phyloP scores from a whole-genome alignment of 139 green algal species.

The Volvox reticuliferus region DNA sequence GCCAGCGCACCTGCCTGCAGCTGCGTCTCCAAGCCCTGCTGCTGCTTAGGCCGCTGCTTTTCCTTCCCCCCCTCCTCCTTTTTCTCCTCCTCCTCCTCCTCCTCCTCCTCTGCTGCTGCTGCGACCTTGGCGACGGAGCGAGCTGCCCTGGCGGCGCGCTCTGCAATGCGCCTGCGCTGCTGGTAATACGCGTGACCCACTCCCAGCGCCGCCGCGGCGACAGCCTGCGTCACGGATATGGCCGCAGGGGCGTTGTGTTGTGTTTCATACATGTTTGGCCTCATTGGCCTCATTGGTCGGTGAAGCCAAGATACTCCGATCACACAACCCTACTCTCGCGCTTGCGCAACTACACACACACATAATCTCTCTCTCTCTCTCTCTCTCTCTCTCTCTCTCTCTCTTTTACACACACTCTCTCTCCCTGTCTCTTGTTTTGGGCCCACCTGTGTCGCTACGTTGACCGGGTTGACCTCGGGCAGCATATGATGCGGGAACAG shows the following conservation, averaged over 20 bases:
- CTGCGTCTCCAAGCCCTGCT: not conserved
- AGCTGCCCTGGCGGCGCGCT: not conserved
- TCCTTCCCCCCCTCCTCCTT: too few relatives aligned
- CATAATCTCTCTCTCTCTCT: not conserved
- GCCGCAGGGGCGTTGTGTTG: not conserved
- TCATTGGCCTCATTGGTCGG: too few relatives aligned
- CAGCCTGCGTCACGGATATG: not conserved
- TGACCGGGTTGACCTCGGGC: conserved; percentile 31
- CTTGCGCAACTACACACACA: too few relatives aligned
- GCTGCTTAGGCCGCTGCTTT: not conserved
- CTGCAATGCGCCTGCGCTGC: not conserved
- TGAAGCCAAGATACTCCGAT: too few relatives aligned
- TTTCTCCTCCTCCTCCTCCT: not conserved
- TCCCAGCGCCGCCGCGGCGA: not conserved
- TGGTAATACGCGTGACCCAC: conserved; percentile 13
- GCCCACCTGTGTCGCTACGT: conserved; percentile 26
- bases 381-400: not conserved
- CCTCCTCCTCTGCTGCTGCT: not conserved
- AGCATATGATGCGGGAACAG: conserved; percentile 26
- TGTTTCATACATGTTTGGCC: not conserved
- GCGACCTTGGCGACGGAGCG: not conserved
- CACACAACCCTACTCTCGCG: too few relatives aligned
- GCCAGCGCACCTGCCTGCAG: too few relatives aligned
- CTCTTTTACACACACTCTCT: not conserved
- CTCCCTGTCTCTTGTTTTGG: not conserved